These are phyloP conservation scores for Leccinum pallidistipes DNA, from an alignment of 1,284 basidiomycete genomes.

Conservation along the genomic window DNA sequence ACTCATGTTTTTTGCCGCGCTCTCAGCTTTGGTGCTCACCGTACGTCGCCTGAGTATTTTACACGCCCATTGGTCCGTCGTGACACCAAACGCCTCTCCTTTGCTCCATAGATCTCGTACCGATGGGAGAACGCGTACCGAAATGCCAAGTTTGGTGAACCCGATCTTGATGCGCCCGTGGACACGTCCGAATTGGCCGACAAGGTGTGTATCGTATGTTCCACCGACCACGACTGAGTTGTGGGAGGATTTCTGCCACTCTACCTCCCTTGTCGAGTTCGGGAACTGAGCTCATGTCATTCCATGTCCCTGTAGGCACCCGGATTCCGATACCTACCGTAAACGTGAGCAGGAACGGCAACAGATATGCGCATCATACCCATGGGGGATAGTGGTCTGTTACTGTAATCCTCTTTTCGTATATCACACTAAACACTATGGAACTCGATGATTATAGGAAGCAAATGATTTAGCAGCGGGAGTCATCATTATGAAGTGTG, in stretches of 20 bases:
- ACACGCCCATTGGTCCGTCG: not conserved
- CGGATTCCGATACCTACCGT: constrained; percentile 1
- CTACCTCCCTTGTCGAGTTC: not conserved
- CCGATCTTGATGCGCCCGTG: constrained; percentile 48
- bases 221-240: not conserved
- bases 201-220: not conserved
- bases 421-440: not conserved
- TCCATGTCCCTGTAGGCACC: not conserved
- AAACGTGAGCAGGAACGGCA: not conserved
- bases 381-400: not conserved
- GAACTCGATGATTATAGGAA: not conserved
- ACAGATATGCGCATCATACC: not conserved
- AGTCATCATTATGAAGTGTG: not conserved
- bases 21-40: constrained; percentile 52
- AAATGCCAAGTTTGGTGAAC: constrained; percentile 57
- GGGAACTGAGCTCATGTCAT: not conserved
- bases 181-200: constrained; percentile 51
- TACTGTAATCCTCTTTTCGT: not conserved
- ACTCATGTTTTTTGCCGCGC: constrained; percentile 56
- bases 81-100: not conserved
- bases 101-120: constrained; percentile 52
- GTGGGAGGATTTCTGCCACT: not conserved
- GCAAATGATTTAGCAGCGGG: not conserved
- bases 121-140: constrained; percentile 59
- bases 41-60: constrained; percentile 37